These are phyloP conservation scores for Protomyces lactucae-debilis DNA, from an alignment of 1,139 yeast genomes.

Conservation along the genomic window DNA sequence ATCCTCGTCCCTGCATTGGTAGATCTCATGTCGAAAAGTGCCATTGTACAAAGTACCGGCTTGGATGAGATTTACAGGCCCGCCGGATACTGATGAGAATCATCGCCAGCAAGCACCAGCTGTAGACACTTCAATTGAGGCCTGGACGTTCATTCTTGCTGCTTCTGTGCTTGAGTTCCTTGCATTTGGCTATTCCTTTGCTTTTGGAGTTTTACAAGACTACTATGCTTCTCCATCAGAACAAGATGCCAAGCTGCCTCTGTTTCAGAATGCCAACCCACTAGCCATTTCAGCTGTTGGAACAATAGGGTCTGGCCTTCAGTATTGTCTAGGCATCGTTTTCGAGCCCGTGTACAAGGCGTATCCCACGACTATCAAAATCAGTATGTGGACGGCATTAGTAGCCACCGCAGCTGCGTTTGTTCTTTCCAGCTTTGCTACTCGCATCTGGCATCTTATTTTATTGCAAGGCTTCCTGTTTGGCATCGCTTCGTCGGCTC, in stretches of 20 bases:
- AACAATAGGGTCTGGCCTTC: conserved; percentile 8
- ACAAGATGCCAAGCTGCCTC: background rate
- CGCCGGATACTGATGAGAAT: no score
- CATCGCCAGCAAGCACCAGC: background rate
- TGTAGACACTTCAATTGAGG: conserved; percentile 6
- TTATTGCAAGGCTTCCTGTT: conserved; percentile 6
- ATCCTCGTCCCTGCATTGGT: no score
- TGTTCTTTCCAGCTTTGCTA: conserved; percentile 7
- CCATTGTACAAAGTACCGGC: no score
- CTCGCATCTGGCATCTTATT: conserved; percentile 7
- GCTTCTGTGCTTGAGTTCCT: background rate
- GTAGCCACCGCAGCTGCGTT: background rate
- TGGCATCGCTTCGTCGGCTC: conserved; percentile 1
- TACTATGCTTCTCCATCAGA: background rate
- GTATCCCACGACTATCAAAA: conserved; percentile 10
- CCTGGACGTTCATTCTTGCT: background rate
- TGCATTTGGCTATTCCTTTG: background rate
- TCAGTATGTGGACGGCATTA: conserved; percentile 6
- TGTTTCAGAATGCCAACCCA: background rate
- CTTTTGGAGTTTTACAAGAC: background rate
- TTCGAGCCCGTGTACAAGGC: conserved; percentile 11
- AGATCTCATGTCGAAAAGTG: no score
- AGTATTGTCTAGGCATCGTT: conserved; percentile 10
- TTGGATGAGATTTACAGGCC: no score
- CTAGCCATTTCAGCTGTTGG: conserved; percentile 14